These are phyloP conservation scores for Sporothrix inflata DNA, from an alignment of 2,329 filamentous ascomycete genomes.

Conservation along the genomic window DNA sequence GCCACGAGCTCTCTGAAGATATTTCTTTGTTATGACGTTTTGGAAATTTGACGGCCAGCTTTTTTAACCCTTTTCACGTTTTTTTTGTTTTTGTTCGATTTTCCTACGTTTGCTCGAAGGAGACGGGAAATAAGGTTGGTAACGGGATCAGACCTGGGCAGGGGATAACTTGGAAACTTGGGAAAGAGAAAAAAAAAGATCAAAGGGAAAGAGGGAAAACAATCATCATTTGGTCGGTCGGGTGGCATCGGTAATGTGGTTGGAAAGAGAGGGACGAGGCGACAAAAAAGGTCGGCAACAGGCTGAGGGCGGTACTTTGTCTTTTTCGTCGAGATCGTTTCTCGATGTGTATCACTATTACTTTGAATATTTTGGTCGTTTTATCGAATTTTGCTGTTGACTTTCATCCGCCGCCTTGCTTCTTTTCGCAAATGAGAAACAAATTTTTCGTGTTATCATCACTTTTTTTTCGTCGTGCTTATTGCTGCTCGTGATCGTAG, in stretches of 20 bases:
- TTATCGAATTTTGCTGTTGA: neutral
- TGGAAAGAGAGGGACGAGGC: neutral
- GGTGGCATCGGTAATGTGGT: neutral
- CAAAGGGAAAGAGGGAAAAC: neutral
- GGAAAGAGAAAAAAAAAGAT: neutral
- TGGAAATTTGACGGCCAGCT: conserved; percentile 31
- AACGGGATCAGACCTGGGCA: neutral
- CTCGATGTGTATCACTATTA: conserved; percentile 17
- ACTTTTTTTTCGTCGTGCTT: neutral
- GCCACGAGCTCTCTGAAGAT: conserved; percentile 20
- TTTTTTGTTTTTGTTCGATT: neutral
- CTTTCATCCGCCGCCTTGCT: neutral
- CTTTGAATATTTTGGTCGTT: neutral
- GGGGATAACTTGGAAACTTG: neutral
- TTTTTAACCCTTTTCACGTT: neutral
- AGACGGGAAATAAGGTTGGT: neutral
- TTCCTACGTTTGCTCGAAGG: neutral
- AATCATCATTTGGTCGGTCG: neutral
- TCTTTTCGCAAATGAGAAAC: neutral
- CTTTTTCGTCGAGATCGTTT: neutral
- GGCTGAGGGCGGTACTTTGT: neutral
- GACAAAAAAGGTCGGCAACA: neutral
- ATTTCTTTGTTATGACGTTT: conserved; percentile 31
- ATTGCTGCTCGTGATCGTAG: neutral
- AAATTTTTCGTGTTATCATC: neutral